phyloP scores from a whole-genome alignment of 176 grass and related monocot genomes.

The Zizania latifolia region DNA sequence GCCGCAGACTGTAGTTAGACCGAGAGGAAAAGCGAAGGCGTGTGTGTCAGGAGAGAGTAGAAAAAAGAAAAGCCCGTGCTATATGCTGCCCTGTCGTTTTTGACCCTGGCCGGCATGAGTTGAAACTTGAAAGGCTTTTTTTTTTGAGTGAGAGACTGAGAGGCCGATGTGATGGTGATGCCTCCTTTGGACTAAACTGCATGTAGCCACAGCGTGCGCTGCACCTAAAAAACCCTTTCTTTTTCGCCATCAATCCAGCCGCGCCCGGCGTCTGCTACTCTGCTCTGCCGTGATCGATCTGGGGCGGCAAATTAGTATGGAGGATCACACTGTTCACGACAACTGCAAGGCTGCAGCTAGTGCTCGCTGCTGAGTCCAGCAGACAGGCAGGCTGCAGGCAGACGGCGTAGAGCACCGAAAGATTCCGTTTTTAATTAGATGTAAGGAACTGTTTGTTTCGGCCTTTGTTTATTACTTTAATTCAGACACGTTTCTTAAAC shows the following conservation, averaged over 20 bases:
- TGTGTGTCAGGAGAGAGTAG: background rate
- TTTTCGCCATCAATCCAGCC: background rate
- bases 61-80: background rate
- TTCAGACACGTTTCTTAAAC: too few relatives aligned
- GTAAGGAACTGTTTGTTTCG: too few relatives aligned
- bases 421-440: too few relatives aligned
- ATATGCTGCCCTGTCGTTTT: background rate
- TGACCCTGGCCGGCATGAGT: constrained; percentile 10
- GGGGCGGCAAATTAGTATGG: background rate
- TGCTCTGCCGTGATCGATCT: too few relatives aligned
- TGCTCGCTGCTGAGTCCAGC: too few relatives aligned
- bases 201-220: background rate
- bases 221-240: background rate
- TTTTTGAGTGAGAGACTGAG: too few relatives aligned
- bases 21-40: constrained; percentile 5
- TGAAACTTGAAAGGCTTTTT: background rate
- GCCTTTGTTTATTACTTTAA: too few relatives aligned
- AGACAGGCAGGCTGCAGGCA: too few relatives aligned
- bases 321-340: background rate
- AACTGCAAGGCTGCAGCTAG: too few relatives aligned
- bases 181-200: constrained; percentile 9
- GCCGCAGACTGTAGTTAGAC: background rate
- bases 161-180: background rate
- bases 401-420: too few relatives aligned
- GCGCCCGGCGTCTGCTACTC: background rate